phyloP scores from a whole-genome alignment of 1,284 basidiomycete species.

The Irpex sp. region DNA sequence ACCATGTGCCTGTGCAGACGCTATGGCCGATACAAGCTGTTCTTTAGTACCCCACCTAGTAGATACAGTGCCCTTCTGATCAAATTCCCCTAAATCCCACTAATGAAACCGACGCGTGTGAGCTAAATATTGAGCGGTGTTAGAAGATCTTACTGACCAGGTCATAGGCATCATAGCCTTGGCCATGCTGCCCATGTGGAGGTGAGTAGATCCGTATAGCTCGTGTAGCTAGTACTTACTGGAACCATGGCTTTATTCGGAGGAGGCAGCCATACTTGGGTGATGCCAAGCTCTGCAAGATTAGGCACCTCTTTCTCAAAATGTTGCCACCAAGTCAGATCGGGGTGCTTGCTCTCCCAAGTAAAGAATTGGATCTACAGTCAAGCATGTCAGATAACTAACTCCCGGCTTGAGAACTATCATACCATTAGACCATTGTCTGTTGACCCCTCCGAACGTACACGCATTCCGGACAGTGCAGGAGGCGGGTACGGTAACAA shows the following conservation, averaged over 20 bases:
- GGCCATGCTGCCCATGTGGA: slow-evolving; percentile 41
- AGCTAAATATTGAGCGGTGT: not conserved
- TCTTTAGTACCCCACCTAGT: slow-evolving; percentile 94
- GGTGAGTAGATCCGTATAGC: slow-evolving; percentile 7
- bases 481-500: slow-evolving; percentile 27
- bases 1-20: slow-evolving; percentile 47
- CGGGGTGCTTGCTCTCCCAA: slow-evolving; percentile 59
- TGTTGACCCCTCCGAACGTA: slow-evolving; percentile 40
- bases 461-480: slow-evolving; percentile 50
- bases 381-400: not conserved
- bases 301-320: slow-evolving; percentile 65
- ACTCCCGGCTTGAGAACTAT: not conserved
- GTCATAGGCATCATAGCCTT: slow-evolving; percentile 80
- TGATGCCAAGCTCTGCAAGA: slow-evolving; percentile 77
- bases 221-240: slow-evolving; percentile 30
- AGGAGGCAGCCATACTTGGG: slow-evolving; percentile 76
- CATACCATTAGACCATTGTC: slow-evolving; percentile 65
- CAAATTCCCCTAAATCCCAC: slow-evolving; percentile 92
- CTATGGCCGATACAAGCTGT: slow-evolving; percentile 68
- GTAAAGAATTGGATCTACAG: slow-evolving; percentile 77
- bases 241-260: slow-evolving; percentile 66
- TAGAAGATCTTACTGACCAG: slow-evolving; percentile 39
- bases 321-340: slow-evolving; percentile 80
- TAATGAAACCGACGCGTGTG: slow-evolving; percentile 22
- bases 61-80: slow-evolving; percentile 72